Conservation (phyloP, 192 early-diverging fungal species). For the Podila verticillata region DNA sequence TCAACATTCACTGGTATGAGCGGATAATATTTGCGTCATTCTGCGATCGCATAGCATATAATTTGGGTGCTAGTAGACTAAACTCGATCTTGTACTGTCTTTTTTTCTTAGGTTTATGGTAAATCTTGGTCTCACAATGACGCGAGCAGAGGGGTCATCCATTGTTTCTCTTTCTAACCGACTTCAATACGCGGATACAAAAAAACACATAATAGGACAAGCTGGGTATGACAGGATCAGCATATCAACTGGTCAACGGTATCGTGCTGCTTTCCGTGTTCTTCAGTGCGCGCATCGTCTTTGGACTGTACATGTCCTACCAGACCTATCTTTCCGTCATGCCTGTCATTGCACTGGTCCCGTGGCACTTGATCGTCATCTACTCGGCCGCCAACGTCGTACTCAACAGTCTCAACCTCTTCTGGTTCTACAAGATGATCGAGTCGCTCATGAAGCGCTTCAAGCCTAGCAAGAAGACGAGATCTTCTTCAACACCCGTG, state of each 20-base stretch:
- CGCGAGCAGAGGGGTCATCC: background rate
- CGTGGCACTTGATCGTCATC: constrained; percentile 53
- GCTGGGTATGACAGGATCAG: constrained; percentile 80
- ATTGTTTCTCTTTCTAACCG: too few relatives aligned
- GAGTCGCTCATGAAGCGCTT: constrained; percentile 53
- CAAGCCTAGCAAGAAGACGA: constrained; percentile 17
- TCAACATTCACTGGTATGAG: constrained; percentile 92
- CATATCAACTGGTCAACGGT: constrained; percentile 86
- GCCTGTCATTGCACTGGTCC: constrained; percentile 43
- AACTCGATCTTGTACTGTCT: background rate
- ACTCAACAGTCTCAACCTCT: constrained; percentile 72
- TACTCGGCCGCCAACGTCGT: constrained; percentile 68
- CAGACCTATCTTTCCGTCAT: constrained; percentile 55
- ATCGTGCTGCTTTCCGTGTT: constrained; percentile 78
- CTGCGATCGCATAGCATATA: background rate
- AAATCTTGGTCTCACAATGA: background rate
- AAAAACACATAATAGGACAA: constrained; percentile 71
- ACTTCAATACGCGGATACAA: too few relatives aligned
- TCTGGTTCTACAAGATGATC: constrained; percentile 69
- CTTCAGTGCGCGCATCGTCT: constrained; percentile 78
- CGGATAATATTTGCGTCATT: background rate
- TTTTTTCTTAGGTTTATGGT: constrained; percentile 47
- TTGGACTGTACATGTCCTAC: constrained; percentile 80
- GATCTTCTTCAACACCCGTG: background rate
- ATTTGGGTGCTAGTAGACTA: background rate